A percentile compares a stretch with the other conserved stretches of the same genome.
Evolutionary conservation across 2,329 filamentous ascomycete genomes (phyloP).

Genomic region (Colletotrichum camelliae): DNA sequence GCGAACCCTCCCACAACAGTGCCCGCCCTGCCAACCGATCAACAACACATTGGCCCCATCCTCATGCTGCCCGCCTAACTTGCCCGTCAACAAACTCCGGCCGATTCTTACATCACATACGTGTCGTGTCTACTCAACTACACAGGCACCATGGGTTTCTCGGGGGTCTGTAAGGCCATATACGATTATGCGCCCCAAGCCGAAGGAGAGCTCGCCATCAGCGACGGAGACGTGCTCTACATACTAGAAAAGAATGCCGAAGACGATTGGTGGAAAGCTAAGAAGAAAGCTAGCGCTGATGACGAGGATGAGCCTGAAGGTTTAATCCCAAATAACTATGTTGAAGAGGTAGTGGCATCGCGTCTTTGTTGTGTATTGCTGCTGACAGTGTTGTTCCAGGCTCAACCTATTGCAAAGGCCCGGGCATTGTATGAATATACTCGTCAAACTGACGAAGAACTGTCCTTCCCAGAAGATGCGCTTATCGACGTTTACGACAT

Average conservation of each 20-base stretch:
- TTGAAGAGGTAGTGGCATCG: slow-evolving; percentile 73
- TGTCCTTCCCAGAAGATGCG: slow-evolving; percentile 92
- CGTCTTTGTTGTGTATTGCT: neutral
- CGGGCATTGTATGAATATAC: slow-evolving; percentile 98
- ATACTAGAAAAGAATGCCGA: slow-evolving; percentile 81
- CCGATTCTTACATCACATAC: neutral
- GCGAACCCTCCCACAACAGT: neutral
- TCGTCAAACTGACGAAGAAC: slow-evolving; percentile 95
- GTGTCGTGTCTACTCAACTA: neutral
- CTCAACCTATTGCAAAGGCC: slow-evolving; percentile 66
- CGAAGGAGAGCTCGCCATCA: slow-evolving; percentile 83
- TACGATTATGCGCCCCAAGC: slow-evolving; percentile 93
- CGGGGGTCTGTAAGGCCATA: slow-evolving; percentile 87
- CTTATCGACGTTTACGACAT: slow-evolving; percentile 85
- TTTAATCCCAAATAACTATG: slow-evolving; percentile 91
- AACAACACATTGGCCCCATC: neutral
- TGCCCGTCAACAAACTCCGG: neutral
- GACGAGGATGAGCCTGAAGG: slow-evolving; percentile 93
- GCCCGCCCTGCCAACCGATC: neutral
- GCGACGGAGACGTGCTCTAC: slow-evolving; percentile 88
- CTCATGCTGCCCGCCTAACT: neutral
- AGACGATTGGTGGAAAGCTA: slow-evolving; percentile 93
- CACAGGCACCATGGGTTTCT: slow-evolving; percentile 75
- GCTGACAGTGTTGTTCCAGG: slow-evolving; percentile 41
- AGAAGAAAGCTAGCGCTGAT: slow-evolving; percentile 83